Evolutionary conservation across 2,329 filamentous ascomycete species (phyloP), one percentile per base, ranked within the genome.

Genomic region (Cladosporium sp.): DNA sequence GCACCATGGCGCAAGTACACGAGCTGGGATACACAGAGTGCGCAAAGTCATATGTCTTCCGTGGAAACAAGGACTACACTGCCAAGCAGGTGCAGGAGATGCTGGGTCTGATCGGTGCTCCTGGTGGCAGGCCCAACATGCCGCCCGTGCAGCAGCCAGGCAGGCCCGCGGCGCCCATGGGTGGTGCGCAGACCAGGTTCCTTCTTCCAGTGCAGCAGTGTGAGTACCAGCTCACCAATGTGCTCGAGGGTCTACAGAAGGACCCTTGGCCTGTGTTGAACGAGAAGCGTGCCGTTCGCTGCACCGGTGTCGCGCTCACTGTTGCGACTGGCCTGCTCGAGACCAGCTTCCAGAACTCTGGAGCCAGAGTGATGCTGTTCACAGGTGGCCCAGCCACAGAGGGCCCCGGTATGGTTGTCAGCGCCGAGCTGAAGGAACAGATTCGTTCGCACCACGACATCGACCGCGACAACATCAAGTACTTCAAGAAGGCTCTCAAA

Each of bases 81-180:
- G 92, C 93, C 64, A 98, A 98, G 82, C 93, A 98, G 78, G 93
- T 99, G n/a, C 94, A 98, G 79, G 95, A 99, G 76, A 99, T 99
- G 95, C 89, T 99, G 60, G 95, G 93, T 32, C 85, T 97, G 64
- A 68, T 71, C 6, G 84, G 89, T 58, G 86, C 90, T 24, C 84
- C 91, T 28, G 88, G 88, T 41, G 79, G 92, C 69, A 88, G 95
- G 70, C 92, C 93, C 28, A 88, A 88, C 64, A 79, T 86, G 76
- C 87, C 91, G 80, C 87, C 87, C 67, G 71, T 69, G 49, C 88
- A 89, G 70, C 89, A 90, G 73, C 89, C 91, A 57, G 92, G 92
- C 69, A 88, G 92, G 59, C 77, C 76, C 57, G 73, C 73, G 11
- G 88, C 90, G 49, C 86, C 90, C 72, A 87, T 90, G 12, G 88